Conservation (phyloP, 345 rosid genomes). For the Acer yangbiense region DNA sequence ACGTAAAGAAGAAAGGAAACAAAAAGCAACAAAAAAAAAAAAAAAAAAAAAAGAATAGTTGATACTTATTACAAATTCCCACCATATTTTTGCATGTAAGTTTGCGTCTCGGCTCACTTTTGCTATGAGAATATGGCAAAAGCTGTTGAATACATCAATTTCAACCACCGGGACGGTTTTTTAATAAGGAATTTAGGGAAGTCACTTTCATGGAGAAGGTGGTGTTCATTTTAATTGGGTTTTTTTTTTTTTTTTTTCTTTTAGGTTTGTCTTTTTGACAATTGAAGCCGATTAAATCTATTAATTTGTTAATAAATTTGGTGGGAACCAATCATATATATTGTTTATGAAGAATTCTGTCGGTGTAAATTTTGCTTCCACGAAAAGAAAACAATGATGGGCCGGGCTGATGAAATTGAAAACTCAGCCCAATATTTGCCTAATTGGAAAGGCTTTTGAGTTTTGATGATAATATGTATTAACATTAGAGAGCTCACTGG, state of each 20-base stretch:
- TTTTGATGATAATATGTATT: no score
- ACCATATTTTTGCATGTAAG: constrained; percentile 24
- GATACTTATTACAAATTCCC: constrained; percentile 22
- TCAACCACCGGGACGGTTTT: background rate
- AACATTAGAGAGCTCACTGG: no score
- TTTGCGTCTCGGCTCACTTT: constrained; percentile 30
- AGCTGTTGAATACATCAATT: background rate
- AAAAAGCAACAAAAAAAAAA: constrained; percentile 7
- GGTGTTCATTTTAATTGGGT: background rate
- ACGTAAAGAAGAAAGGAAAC: background rate
- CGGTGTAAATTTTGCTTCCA: background rate
- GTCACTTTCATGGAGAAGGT: constrained; percentile 25
- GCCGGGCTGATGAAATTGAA: background rate
- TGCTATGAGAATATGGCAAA: constrained; percentile 20
- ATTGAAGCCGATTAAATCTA: background rate
- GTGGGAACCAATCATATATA: background rate
- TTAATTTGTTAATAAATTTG: constrained; percentile 1
- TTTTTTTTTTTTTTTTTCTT: background rate
- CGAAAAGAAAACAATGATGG: background rate
- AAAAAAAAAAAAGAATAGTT: constrained; percentile 13
- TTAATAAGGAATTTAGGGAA: background rate
- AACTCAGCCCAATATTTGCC: background rate
- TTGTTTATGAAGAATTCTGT: background rate
- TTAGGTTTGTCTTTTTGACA: constrained; percentile 2
- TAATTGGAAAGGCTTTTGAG: background rate